Evolutionary conservation across 345 rosid species (phyloP).

Genomic region (Pelargonium nanum): DNA sequence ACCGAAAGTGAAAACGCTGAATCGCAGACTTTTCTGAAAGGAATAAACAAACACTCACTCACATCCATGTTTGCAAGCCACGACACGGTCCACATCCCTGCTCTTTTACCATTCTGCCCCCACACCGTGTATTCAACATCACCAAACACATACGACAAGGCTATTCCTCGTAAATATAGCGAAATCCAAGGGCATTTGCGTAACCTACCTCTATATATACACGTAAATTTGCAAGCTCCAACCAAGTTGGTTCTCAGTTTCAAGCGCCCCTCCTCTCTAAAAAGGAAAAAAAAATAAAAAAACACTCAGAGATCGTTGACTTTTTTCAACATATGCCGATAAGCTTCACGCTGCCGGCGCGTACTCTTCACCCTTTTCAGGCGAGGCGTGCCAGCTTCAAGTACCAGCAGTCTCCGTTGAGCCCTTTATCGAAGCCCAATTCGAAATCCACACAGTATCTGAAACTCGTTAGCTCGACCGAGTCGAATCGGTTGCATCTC

Average conservation of each 20-base stretch:
- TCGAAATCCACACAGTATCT: neutral
- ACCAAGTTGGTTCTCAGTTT: neutral
- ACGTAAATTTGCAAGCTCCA: neutral
- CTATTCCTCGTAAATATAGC: too few relatives aligned
- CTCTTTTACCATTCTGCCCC: neutral
- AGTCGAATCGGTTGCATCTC: conserved; percentile 31
- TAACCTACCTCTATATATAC: neutral
- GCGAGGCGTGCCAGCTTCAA: conserved; percentile 38
- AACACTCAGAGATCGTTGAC: neutral
- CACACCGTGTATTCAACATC: neutral
- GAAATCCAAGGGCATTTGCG: too few relatives aligned
- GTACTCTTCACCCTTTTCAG: conserved; percentile 28
- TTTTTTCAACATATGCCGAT: conserved; percentile 29
- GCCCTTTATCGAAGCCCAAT: conserved; percentile 15
- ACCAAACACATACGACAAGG: too few relatives aligned
- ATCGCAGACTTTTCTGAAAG: neutral
- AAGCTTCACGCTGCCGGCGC: conserved; percentile 34
- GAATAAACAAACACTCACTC: neutral
- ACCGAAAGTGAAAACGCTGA: neutral
- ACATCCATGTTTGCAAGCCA: neutral
- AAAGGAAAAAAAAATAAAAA: too few relatives aligned
- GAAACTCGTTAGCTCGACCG: conserved; percentile 14
- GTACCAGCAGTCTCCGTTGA: conserved; percentile 39
- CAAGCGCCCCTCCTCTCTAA: neutral
- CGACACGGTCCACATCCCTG: neutral